Base-by-base conservation (phyloP, 371 early-diverging fungal species). In the Mortierella sp. region DNA sequence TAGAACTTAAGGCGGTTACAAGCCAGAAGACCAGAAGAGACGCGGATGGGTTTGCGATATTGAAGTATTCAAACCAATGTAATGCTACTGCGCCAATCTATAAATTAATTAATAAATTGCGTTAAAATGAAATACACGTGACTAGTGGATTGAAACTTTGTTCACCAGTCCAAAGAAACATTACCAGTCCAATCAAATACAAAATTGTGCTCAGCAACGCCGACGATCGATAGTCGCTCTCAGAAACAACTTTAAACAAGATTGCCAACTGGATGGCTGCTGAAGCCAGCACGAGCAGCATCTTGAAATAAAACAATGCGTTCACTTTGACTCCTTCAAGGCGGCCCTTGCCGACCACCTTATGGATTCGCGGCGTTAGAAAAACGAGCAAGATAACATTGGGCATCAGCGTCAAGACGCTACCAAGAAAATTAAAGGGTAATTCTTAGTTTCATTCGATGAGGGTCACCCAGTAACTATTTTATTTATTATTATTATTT, bases 21-120 rank as follows among this genome's bases (percentile, higher is more conserved):
- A 95, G 82, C 95, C 94, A 95, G 75, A 87, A 94, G 65, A 95
- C 87, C 41, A 94, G 84, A 36, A 96, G 87, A 1, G 86, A 77
- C 0, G 89, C 87, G 0, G 94, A 92, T 6, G 93, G 82, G 8
- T 91, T 83, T 38, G 88, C 83, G 65, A 88, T 91, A 15, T 89
- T 87, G 22, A 89, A 87, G 74, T 93, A 93, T 72, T 95, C 94
- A 22, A 89, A 64, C 76, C 89, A 87, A 52, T 93, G 92, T 61
- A 95, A 77, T 10, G 79, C 82, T 6, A 84, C 75, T 0, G 92
- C 93, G 53, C 89, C 83, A 0, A 84, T 41, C 84, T 89, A 66
- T n/a, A 6, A 52, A 52, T 52, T 21, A n/a, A n/a, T 43, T 3
- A 10, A 43, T 10, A 13, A 13, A 43, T 5, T 43, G 43, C 43